These are phyloP conservation scores for Trichoderma sp. DNA, from an alignment of 2,329 filamentous ascomycete species.

Conservation along the genomic window DNA sequence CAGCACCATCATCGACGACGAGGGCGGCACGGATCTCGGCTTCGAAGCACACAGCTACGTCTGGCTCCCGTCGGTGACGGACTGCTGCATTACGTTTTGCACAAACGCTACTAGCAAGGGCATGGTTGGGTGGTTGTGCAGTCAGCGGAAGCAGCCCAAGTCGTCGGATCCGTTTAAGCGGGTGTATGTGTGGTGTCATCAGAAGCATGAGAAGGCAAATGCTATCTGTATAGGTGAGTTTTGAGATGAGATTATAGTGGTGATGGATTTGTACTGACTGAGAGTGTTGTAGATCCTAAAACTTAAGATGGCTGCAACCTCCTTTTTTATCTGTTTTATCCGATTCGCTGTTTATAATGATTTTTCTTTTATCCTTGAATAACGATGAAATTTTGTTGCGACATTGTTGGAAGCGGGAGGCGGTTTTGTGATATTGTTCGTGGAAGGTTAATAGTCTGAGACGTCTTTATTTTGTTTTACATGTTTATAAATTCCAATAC, in stretches of 20 bases:
- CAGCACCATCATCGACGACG: constrained; percentile 26
- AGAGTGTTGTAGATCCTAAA: background rate
- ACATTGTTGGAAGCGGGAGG: background rate
- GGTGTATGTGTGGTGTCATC: constrained; percentile 29
- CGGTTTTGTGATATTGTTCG: background rate
- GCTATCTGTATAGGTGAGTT: constrained; percentile 8
- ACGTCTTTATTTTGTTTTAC: background rate
- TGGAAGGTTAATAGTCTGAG: background rate
- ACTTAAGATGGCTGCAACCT: background rate
- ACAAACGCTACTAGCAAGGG: constrained; percentile 24
- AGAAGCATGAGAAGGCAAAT: constrained; percentile 19
- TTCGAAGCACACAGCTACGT: constrained; percentile 26
- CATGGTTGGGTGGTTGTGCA: constrained; percentile 29
- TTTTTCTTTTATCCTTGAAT: background rate
- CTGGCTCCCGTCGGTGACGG: constrained; percentile 23
- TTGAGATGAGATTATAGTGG: background rate
- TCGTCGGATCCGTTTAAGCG: constrained; percentile 24
- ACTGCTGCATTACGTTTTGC: constrained; percentile 28
- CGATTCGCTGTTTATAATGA: background rate
- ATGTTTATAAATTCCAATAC: background rate
- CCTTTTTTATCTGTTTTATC: background rate
- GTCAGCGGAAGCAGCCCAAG: constrained; percentile 21
- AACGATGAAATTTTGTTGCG: background rate
- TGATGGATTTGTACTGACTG: background rate
- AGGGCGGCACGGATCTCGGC: constrained; percentile 27